Percentiles rank a stretch among this genome's conserved stretches.
phyloP scores from a whole-genome alignment of 179 eudicot genomes.

The Spergularia azorica region DNA sequence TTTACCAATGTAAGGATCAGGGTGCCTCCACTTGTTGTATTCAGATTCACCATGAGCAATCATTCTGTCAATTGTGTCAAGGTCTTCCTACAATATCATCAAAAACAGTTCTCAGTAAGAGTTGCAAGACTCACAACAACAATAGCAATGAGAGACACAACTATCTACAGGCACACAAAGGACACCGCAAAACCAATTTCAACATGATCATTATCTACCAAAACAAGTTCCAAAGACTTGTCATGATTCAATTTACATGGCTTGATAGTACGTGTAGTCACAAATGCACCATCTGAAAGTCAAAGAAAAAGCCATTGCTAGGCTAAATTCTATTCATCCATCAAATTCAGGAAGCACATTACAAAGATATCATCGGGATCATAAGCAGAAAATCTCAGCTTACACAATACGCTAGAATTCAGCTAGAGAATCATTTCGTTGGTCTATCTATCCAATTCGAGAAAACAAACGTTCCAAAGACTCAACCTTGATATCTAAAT shows the following conservation, averaged over 20 bases:
- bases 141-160: no score
- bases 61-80: conserved; percentile 38
- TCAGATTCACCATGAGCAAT: conserved; percentile 52
- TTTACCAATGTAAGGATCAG: conserved; percentile 95
- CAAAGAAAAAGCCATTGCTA: not conserved
- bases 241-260: no score
- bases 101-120: conserved; percentile 21
- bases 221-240: not conserved
- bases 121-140: not conserved
- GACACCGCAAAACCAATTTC: not conserved
- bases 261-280: not conserved
- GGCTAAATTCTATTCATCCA: no score
- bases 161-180: no score
- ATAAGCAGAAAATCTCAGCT: not conserved
- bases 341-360: no score
- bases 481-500: not conserved
- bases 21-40: conserved; percentile 82
- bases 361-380: not conserved
- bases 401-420: not conserved
- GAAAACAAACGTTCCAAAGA: not conserved
- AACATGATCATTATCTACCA: not conserved
- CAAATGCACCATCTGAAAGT: not conserved
- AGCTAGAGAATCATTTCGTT: not conserved
- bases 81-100: conserved; percentile 31
- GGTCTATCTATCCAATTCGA: not conserved